A percentile compares a stretch with the other conserved stretches of the same genome.
Evolutionary conservation across 768 basidiomycete genomes (phyloP).

Genomic region (Mycena sanguinolenta): DNA sequence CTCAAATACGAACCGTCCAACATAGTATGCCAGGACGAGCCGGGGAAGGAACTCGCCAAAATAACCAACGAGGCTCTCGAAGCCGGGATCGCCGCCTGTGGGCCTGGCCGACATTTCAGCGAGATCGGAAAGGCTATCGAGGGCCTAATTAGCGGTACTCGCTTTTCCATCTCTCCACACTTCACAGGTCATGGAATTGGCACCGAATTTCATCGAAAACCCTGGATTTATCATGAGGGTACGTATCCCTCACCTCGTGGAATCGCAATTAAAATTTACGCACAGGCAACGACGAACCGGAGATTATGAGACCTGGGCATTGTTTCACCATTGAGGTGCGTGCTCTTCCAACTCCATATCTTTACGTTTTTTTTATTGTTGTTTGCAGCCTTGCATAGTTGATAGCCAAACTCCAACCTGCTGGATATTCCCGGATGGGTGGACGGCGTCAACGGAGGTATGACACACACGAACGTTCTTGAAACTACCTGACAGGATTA

Average conservation of each 20-base stretch:
- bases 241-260: conserved; percentile 38
- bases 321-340: conserved; percentile 93
- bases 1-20: neutral
- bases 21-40: conserved; percentile 66
- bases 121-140: conserved; percentile 82
- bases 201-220: conserved; percentile 80
- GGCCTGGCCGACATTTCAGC: conserved; percentile 76
- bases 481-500: neutral
- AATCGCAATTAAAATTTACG: neutral
- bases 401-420: conserved; percentile 78
- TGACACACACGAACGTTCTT: conserved; percentile 33
- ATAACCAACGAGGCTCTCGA: conserved; percentile 75
- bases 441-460: conserved; percentile 93
- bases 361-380: conserved; percentile 13
- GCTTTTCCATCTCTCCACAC: conserved; percentile 75
- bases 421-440: conserved; percentile 91
- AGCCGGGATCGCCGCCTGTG: conserved; percentile 80
- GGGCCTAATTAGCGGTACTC: conserved; percentile 52
- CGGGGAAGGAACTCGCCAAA: conserved; percentile 74
- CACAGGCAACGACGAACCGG: conserved; percentile 86
- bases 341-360: neutral
- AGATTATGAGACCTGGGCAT: conserved; percentile 85
- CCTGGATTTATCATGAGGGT: conserved; percentile 89
- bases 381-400: conserved; percentile 75
- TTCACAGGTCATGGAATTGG: conserved; percentile 94